A percentile compares a stretch with the other conserved stretches of the same genome.
phyloP scores from a whole-genome alignment of 176 grass and related monocot species.

The Calamus simplicifolius region DNA sequence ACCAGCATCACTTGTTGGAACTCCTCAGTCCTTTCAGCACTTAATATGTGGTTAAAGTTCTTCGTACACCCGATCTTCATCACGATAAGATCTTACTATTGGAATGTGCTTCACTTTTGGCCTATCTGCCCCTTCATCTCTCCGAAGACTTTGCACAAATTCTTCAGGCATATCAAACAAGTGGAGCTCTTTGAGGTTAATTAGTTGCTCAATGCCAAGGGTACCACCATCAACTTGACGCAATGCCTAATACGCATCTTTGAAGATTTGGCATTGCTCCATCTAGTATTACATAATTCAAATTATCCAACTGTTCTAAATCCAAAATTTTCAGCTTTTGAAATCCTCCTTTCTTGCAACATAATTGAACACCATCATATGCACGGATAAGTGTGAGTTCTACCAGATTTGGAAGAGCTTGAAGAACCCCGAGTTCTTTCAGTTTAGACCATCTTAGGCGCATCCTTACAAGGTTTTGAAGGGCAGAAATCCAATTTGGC shows the following conservation, averaged over 20 bases:
- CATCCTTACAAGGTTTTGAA: constrained; percentile 20
- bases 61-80: too few species aligned
- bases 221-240: constrained; percentile 4
- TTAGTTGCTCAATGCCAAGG: constrained; percentile 12
- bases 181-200: constrained; percentile 27
- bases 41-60: too few species aligned
- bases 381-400: constrained; percentile 31
- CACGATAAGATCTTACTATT: too few species aligned
- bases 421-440: constrained; percentile 13
- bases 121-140: constrained; percentile 1
- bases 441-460: constrained; percentile 22
- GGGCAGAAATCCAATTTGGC: constrained; percentile 18
- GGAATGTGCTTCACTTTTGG: too few species aligned
- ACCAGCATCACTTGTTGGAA: too few species aligned
- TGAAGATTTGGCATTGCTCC: constrained; percentile 27
- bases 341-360: constrained; percentile 22
- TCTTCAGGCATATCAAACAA: constrained; percentile 30
- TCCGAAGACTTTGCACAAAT: constrained; percentile 6
- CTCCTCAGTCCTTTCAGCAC: too few species aligned
- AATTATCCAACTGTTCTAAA: constrained; percentile 19
- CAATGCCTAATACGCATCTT: constrained; percentile 28
- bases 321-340: constrained; percentile 29
- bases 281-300: constrained; percentile 9
- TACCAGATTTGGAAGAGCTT: constrained; percentile 18
- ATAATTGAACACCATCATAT: constrained; percentile 13